Evolutionary conservation across 345 rosid genomes (phyloP), one percentile per base, ranked within the genome.

Genomic region (Dipteronia dyeriana): DNA sequence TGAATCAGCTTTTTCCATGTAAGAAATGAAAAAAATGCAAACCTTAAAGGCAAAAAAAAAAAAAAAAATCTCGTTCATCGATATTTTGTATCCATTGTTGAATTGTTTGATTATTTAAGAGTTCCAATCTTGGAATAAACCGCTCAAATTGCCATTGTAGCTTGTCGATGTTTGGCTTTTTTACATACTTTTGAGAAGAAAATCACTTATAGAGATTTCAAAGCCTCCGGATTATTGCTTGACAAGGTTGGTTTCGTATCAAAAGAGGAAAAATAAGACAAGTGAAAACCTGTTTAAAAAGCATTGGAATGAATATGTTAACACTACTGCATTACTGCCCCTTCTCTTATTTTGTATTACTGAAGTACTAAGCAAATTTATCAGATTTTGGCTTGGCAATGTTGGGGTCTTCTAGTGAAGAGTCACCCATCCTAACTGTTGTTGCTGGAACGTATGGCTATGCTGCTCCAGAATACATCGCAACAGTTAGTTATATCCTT

Each of bases 201-300:
- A 79, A 88, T 94, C 84, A 94, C 91, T 74, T 90, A 87, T 80
- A 84, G 98, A 77, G 98, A 90, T 82, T 90, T 94, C 75, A 92
- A 94, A 87, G 91, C 98, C 61, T 88, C 97, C 3, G 88, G 87
- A 77, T 86, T 94, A 64, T 83, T 94, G 79, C 90, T 94, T 19
- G 95, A 91, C 62, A 74, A 54, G 89, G 98, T 94, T 51, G 70
- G 84, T 91, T 84, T 61, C 34, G 4, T 31, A 31, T 31, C 34
- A 29, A 29, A 29, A 29, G 4, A 2, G 34, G 34, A 29, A 29
- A 29, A 29, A 29, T 29, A 29, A 29, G 34, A 29, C 34, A 29
- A 10, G 16, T 47, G 17, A 47, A 13, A 47, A 3, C 14, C 82
- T 29, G 81, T 88, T 14, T 49, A 11, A 29, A 29, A 29, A 3